phyloP scores from a whole-genome alignment of 306 rosid genomes.

The Carpinus viminea region DNA sequence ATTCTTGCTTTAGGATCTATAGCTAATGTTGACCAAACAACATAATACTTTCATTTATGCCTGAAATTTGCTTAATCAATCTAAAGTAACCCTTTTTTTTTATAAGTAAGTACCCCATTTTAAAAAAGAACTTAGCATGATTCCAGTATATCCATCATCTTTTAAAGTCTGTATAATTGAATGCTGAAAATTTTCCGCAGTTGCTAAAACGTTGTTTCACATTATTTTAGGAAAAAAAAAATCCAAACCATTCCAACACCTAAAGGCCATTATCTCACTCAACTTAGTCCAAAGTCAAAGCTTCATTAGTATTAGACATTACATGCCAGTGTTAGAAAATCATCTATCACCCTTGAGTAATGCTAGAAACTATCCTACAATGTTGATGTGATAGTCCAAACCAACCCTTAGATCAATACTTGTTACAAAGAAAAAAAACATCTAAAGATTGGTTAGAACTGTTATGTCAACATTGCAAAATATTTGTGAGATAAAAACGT shows the following conservation, averaged over 20 bases:
- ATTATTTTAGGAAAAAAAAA: background rate
- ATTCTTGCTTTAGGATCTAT: background rate
- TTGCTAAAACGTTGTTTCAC: background rate
- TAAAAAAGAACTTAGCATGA: background rate
- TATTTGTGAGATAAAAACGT: no score
- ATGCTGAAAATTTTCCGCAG: background rate
- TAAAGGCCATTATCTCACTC: background rate
- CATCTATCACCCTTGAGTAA: background rate
- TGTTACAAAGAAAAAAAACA: no score
- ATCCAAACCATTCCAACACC: background rate
- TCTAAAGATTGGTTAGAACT: no score
- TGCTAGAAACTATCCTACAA: no score
- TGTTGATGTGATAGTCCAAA: no score
- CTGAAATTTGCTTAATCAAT: background rate
- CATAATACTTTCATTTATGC: background rate
- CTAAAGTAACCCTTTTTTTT: background rate
- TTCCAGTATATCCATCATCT: background rate
- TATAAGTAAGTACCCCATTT: background rate
- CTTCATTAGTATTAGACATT: background rate
- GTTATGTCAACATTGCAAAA: no score
- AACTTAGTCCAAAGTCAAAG: background rate
- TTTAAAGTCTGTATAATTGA: background rate
- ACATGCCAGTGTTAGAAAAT: background rate
- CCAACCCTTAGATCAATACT: no score
- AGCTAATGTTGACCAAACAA: background rate